Conservation (phyloP, 2,329 filamentous ascomycete species). For the Cytospora schulzeri region DNA sequence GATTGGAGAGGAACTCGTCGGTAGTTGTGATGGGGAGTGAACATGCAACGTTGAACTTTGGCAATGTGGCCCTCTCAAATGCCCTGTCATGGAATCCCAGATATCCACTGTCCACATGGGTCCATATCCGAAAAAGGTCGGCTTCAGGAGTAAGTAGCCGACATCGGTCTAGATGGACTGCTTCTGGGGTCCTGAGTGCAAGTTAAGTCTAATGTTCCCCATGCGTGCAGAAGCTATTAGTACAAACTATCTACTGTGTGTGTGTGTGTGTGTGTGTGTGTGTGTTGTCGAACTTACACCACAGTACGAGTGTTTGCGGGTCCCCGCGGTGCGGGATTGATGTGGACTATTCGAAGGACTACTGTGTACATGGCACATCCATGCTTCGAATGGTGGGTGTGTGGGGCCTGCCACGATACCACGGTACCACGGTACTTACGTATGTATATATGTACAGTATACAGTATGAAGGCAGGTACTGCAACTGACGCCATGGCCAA, state of each 20-base stretch:
- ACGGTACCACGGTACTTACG: not conserved
- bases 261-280: no score
- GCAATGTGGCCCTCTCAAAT: not conserved
- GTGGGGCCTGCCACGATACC: not conserved
- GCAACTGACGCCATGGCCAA: not conserved
- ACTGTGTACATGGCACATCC: not conserved
- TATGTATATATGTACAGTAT: no score
- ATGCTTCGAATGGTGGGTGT: not conserved
- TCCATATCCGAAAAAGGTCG: not conserved
- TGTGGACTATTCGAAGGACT: not conserved
- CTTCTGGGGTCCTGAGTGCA: not conserved
- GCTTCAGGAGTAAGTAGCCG: not conserved
- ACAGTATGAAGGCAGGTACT: no score
- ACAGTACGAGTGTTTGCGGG: not conserved
- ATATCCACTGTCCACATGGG: not conserved
- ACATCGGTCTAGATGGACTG: not conserved
- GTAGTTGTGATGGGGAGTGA: not conserved
- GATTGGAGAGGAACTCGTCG: not conserved
- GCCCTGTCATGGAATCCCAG: not conserved
- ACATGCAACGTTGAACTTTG: not conserved
- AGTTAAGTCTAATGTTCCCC: not conserved
- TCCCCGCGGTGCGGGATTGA: not conserved
- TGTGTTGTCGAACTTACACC: not conserved
- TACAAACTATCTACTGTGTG: not conserved
- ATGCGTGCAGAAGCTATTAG: not conserved